A percentile compares a stretch with the other conserved stretches of the same genome.
Evolutionary conservation across 148 eudicot genomes (phyloP).

Genomic region (Linanthus parryae): DNA sequence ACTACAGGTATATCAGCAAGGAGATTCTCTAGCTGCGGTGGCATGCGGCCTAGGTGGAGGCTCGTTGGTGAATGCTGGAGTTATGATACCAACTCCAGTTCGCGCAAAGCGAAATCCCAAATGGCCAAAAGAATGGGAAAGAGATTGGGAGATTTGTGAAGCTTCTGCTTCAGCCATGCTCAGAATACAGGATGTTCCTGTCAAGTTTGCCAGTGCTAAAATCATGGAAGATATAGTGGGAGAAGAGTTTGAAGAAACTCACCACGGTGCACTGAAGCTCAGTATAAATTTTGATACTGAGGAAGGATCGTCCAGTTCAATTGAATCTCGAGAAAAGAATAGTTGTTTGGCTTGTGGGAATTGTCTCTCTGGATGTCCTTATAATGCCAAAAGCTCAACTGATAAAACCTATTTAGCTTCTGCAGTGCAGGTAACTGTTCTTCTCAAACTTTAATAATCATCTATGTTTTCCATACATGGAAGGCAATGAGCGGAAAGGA

Average conservation of each 20-base stretch:
- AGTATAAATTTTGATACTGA: slow-evolving; percentile 26
- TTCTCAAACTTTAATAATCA: no score
- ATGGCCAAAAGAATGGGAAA: slow-evolving; percentile 38
- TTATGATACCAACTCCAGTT: slow-evolving; percentile 22
- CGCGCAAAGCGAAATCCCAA: slow-evolving; percentile 22
- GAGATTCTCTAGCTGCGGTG: slow-evolving; percentile 23
- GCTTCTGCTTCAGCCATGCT: slow-evolving; percentile 30
- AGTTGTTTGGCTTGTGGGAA: slow-evolving; percentile 30
- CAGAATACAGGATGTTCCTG: slow-evolving; percentile 19
- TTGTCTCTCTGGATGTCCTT: slow-evolving; percentile 34
- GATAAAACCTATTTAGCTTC: slow-evolving; percentile 27
- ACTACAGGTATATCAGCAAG: slow-evolving; percentile 14
- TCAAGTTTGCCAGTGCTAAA: slow-evolving; percentile 19
- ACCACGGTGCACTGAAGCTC: slow-evolving; percentile 12
- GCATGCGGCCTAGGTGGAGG: slow-evolving; percentile 36
- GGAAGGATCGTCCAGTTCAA: slow-evolving; percentile 9
- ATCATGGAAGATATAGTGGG: slow-evolving; percentile 19
- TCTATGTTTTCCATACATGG: no score
- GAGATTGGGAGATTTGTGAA: slow-evolving; percentile 24
- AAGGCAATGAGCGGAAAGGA: no score
- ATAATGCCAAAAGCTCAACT: slow-evolving; percentile 30
- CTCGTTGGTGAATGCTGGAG: slow-evolving; percentile 32
- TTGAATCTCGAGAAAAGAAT: slow-evolving; percentile 5
- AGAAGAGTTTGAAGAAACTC: slow-evolving; percentile 19
- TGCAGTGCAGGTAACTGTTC: slow-evolving; percentile 19